Evolutionary conservation across 768 basidiomycete species (phyloP), one percentile per base, ranked within the genome.

Genomic region (Cubamyces lactineus): DNA sequence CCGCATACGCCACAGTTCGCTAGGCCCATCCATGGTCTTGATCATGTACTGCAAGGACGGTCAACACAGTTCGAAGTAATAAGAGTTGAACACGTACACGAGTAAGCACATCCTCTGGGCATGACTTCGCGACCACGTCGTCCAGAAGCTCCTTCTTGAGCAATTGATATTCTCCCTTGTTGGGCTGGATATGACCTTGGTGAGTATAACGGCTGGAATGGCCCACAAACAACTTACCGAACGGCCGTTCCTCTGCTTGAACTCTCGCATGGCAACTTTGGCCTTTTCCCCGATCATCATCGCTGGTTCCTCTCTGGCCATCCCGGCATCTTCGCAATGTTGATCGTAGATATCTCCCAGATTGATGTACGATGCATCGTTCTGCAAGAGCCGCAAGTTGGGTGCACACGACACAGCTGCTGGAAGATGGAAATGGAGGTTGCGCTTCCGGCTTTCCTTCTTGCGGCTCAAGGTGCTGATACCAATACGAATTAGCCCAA

Each of bases 291-390:
- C 92, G 16, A 89, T 87, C 47, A 87, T 84, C 40, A 98, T 79
- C 43, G 94, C 86, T 0, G 96, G 92, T 59, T 97, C 93, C 74
- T 98, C 97, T 65, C 90, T 83, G 1, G 85, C 82, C 64, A 96
- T 85, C 15, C 91, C 87, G 38, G 75, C 79, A 59, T 84, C 82
- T 61, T 88, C 82, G 72, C 94, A 96, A 72, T 92, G 89, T 19
- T 89, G 84, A 71, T 99, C 97, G 72, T 92, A 97, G 55, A 99
- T 90, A 66, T 99, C 97, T 42, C 92, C 92, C 40, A 99, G 78
- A 0, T 89, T 88, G 68, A 94, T 81, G 70, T 97, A 96, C 0
- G 96, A 97, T 0, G 89, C 85, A 73, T 98, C 96, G 57, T 88
- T 92, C 72, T 97, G 94, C 59, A 96, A 84, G 45, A 99, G 77